Evolutionary conservation across 108 stramenopile genomes (phyloP).

Genomic region (Chaetoceros tenuissimus): DNA sequence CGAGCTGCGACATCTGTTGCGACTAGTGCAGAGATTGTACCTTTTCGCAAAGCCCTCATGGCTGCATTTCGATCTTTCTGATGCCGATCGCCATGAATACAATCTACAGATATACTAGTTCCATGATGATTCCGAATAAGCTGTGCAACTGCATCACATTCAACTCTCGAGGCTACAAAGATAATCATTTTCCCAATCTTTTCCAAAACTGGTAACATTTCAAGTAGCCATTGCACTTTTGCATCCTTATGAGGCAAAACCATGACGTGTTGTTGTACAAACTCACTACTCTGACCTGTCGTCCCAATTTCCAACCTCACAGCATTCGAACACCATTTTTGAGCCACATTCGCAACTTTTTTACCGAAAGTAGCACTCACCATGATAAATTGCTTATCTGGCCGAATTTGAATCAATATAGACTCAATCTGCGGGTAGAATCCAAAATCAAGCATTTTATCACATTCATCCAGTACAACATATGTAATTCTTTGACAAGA

Average conservation of each 20-base stretch:
- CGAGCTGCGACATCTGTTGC: conserved; percentile 98
- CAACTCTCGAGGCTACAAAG: conserved; percentile 67
- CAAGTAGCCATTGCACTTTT: conserved; percentile 56
- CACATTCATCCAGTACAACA: conserved; percentile 94
- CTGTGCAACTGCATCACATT: conserved; percentile 52
- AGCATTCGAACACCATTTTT: conserved; percentile 50
- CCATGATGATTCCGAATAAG: conserved; percentile 14
- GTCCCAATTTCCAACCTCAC: conserved; percentile 53
- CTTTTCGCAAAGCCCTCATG: conserved; percentile 77
- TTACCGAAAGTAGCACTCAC: conserved; percentile 62
- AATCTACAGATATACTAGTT: conserved; percentile 59
- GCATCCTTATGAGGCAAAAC: conserved; percentile 47
- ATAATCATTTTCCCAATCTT: conserved; percentile 63
- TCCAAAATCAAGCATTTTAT: conserved; percentile 83
- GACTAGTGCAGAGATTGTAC: conserved; percentile 67
- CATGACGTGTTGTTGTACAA: conserved; percentile 74
- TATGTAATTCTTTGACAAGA: conserved; percentile 31
- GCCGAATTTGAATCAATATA: conserved; percentile 65
- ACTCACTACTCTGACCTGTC: conserved; percentile 57
- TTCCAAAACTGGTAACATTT: conserved; percentile 51
- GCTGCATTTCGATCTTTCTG: conserved; percentile 88
- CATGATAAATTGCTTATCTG: conserved; percentile 73
- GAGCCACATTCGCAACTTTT: conserved; percentile 45
- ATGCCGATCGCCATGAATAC: conserved; percentile 96
- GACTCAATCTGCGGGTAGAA: conserved; percentile 82